These are phyloP conservation scores for Effrenium voratum DNA, from an alignment of 73 alveolate species.

Conservation along the genomic window DNA sequence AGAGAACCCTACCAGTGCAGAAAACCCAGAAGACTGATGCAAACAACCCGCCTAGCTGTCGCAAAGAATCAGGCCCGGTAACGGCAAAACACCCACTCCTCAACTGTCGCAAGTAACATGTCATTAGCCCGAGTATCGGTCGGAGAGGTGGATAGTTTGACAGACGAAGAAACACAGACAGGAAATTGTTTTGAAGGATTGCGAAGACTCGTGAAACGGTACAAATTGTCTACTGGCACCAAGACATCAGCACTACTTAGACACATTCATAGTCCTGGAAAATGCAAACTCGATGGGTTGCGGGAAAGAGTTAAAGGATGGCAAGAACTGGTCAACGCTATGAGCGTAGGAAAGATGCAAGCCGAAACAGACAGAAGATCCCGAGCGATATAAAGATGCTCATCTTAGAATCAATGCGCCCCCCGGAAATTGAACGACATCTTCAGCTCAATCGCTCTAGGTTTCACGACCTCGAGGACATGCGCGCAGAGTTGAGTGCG, in stretches of 20 bases:
- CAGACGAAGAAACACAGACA: background rate
- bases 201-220: background rate
- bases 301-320: background rate
- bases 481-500: background rate
- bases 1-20: too few species aligned
- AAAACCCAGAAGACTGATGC: too few species aligned
- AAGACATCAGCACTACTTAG: background rate
- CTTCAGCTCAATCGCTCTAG: background rate
- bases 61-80: background rate
- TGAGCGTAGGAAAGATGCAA: background rate
- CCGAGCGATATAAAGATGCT: background rate
- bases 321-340: constrained; percentile 17
- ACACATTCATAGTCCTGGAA: background rate
- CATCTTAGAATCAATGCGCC: background rate
- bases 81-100: too few species aligned
- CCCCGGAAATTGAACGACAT: constrained; percentile 19
- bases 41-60: too few species aligned
- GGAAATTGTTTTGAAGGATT: background rate
- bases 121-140: background rate
- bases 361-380: background rate
- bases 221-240: constrained; percentile 34
- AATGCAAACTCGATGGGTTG: background rate
- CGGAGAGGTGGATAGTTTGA: background rate
- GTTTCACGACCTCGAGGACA: background rate
- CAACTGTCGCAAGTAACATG: background rate